A percentile compares a stretch with the other conserved stretches of the same genome.
Evolutionary conservation across 2,329 filamentous ascomycete genomes (phyloP).

Genomic region (Neonectria faginata): DNA sequence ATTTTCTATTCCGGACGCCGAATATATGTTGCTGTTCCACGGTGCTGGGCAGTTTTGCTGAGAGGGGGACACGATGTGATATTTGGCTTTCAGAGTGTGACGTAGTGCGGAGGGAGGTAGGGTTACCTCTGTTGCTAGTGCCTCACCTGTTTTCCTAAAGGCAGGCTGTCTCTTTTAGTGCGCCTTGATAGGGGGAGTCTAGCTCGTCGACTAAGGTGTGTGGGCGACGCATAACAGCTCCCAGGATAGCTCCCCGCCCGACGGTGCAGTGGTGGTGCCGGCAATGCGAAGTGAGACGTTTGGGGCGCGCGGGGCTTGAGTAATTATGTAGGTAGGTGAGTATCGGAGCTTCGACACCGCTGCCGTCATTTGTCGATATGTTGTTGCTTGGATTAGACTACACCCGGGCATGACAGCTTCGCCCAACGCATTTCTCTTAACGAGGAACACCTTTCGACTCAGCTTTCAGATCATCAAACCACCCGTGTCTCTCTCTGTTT

Average conservation of each 20-base stretch:
- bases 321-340: too few relatives aligned
- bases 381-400: background rate
- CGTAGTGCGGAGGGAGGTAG: conserved; percentile 13
- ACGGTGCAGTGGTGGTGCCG: background rate
- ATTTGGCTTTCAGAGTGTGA: conserved; percentile 13
- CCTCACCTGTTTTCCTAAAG: background rate
- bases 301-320: conserved; percentile 7
- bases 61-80: background rate
- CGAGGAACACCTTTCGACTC: conserved; percentile 9
- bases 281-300: background rate
- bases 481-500: conserved; percentile 2
- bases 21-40: background rate
- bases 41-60: background rate
- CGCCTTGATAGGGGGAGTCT: background rate
- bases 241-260: conserved; percentile 3
- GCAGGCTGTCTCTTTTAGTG: conserved; percentile 1
- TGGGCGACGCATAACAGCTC: conserved; percentile 12
- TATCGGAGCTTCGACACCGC: background rate
- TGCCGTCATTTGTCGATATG: background rate
- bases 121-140: background rate
- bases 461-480: background rate
- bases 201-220: conserved; percentile 4
- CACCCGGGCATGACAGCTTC: background rate
- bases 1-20: too few relatives aligned
- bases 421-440: background rate